Evolutionary conservation across 495 filamentous ascomycete species (phyloP).

Genomic region (Parathielavia hyrcaniae): DNA sequence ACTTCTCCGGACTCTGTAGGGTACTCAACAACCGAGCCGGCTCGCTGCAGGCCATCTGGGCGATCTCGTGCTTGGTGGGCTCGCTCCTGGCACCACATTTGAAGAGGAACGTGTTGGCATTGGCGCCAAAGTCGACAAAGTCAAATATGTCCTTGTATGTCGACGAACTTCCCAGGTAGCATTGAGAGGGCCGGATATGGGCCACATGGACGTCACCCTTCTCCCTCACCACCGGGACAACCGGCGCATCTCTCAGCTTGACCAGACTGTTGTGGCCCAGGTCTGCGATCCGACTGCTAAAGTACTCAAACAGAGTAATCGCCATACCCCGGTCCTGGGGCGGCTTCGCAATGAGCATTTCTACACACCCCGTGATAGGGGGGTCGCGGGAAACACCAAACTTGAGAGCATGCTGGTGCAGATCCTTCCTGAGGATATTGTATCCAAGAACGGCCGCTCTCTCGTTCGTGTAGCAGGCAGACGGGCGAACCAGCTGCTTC

Average conservation of each 20-base stretch:
- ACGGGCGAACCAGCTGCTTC: conserved; percentile 58
- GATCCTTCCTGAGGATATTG: conserved; percentile 61
- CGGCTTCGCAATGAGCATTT: conserved; percentile 60
- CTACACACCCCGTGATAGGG: conserved; percentile 64
- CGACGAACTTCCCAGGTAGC: conserved; percentile 69
- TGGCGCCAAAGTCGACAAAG: conserved; percentile 85
- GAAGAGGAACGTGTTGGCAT: conserved; percentile 82
- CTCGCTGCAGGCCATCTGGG: conserved; percentile 66
- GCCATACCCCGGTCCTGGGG: conserved; percentile 60
- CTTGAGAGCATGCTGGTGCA: conserved; percentile 68
- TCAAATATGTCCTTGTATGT: conserved; percentile 87
- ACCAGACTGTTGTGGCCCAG: conserved; percentile 55
- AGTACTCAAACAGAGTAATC: conserved; percentile 67
- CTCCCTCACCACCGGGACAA: conserved; percentile 60
- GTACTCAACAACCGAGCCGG: conserved; percentile 71
- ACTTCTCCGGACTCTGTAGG: conserved; percentile 75
- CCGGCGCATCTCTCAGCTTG: conserved; percentile 53
- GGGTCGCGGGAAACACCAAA: conserved; percentile 80
- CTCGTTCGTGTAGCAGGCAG: conserved; percentile 75
- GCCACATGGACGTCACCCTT: conserved; percentile 27
- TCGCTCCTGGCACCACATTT: conserved; percentile 84
- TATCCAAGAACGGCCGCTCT: conserved; percentile 71
- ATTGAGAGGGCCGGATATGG: conserved; percentile 55
- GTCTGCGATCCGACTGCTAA: conserved; percentile 68
- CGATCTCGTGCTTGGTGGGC: conserved; percentile 79